Conservation (phyloP, 129 eudicot species). For the Ambrosia trifida region DNA sequence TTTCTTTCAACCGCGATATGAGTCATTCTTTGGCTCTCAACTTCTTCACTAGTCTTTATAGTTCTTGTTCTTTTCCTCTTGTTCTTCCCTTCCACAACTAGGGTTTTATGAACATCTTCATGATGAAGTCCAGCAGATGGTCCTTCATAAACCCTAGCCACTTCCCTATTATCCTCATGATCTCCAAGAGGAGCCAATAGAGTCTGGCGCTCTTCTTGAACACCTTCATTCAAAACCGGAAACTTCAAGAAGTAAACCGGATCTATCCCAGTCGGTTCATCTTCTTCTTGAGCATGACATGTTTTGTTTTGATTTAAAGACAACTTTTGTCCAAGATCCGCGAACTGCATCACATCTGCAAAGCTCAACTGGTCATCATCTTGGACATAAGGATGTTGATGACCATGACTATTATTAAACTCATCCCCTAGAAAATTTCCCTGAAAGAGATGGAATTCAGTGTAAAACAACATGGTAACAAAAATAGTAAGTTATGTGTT, state of each 20-base stretch:
- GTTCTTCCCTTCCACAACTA: constrained; percentile 50
- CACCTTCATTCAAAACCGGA: constrained; percentile 62
- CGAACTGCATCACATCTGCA: constrained; percentile 97
- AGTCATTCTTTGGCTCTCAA: constrained; percentile 98
- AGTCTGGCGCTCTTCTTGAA: constrained; percentile 45
- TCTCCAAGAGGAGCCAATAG: constrained; percentile 47
- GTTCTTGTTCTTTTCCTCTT: constrained; percentile 91
- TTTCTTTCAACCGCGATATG: constrained; percentile 97
- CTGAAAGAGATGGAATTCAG: constrained; percentile 45
- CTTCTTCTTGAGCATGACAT: constrained; percentile 44
- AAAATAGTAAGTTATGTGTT: constrained; percentile 4
- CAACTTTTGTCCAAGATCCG: constrained; percentile 79
- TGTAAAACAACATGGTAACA: constrained; percentile 39
- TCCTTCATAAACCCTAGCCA: constrained; percentile 41
- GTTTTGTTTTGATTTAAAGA: constrained; percentile 59
- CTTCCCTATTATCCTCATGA: constrained; percentile 33
- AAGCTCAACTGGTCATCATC: constrained; percentile 48
- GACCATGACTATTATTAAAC: constrained; percentile 46
- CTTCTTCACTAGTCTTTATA: constrained; percentile 83
- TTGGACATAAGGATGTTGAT: constrained; percentile 4
- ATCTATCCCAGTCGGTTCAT: constrained; percentile 47
- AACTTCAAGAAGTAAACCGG: constrained; percentile 78
- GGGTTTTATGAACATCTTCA: constrained; percentile 51
- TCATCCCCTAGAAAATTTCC: constrained; percentile 48
- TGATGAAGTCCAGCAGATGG: constrained; percentile 40